phyloP scores from a whole-genome alignment of 2,329 filamentous ascomycete species.

The Colletotrichum truncatum region DNA sequence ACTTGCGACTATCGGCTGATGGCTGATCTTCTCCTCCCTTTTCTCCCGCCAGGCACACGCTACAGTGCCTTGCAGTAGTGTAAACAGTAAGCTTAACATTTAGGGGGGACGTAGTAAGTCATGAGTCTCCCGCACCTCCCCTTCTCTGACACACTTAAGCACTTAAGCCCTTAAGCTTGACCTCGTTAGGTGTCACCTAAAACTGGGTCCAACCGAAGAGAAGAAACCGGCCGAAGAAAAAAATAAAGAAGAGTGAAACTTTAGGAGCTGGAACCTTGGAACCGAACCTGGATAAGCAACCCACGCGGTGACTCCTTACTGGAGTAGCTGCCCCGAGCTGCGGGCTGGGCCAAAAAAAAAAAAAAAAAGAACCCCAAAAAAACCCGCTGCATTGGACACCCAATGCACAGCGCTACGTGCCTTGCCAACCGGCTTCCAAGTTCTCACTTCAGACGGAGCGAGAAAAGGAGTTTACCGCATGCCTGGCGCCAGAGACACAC shows the following conservation, averaged over 20 bases:
- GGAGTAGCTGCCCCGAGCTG: neutral
- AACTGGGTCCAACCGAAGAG: neutral
- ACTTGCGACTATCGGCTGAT: constrained; percentile 12
- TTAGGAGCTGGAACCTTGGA: neutral
- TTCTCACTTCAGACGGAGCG: too few species aligned
- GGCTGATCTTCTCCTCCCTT: neutral
- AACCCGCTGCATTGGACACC: constrained; percentile 3
- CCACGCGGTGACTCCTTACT: neutral
- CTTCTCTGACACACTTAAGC: neutral
- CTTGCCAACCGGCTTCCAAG: neutral
- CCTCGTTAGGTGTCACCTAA: neutral
- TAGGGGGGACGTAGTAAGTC: neutral
- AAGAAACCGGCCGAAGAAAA: neutral
- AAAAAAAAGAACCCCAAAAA: neutral
- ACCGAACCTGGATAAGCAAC: too few species aligned
- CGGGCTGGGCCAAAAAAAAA: neutral
- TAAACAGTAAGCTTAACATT: constrained; percentile 1
- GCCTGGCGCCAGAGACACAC: neutral
- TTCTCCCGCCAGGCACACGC: neutral
- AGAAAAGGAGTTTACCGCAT: neutral
- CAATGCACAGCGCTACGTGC: neutral
- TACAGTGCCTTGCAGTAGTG: constrained; percentile 15
- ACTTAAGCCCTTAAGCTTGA: constrained; percentile 15
- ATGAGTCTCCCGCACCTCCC: neutral
- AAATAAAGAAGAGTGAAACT: neutral